These are phyloP conservation scores for Neurospora tetraspora DNA, from an alignment of 495 filamentous ascomycete species.

Conservation along the genomic window DNA sequence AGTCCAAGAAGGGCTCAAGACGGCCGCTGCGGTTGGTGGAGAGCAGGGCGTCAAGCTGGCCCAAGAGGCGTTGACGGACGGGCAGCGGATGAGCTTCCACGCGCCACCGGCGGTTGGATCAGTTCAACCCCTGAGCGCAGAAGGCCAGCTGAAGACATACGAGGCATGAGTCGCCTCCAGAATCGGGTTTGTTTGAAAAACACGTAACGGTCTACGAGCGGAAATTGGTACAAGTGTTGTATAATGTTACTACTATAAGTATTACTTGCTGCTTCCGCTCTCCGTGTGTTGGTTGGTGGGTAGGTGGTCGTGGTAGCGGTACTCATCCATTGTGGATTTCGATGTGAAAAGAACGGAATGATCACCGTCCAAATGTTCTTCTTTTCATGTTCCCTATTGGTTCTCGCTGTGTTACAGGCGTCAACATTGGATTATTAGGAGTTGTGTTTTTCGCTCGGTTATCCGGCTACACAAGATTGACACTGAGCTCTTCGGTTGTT, in stretches of 20 bases:
- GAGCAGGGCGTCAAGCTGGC: constrained; percentile 49
- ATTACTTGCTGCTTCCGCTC: not conserved
- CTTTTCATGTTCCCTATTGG: not conserved
- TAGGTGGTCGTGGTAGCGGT: not conserved
- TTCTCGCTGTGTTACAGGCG: not conserved
- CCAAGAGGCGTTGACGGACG: constrained; percentile 34
- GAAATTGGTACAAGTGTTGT: not conserved
- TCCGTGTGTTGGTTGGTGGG: not conserved
- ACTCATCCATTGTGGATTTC: not conserved
- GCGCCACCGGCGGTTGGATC: constrained; percentile 33
- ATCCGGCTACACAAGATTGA: not conserved
- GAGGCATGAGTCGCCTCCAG: constrained; percentile 26
- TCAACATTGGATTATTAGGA: not conserved
- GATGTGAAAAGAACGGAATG: not conserved
- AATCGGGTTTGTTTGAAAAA: not conserved
- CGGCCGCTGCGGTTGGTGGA: constrained; percentile 48
- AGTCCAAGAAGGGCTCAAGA: constrained; percentile 65
- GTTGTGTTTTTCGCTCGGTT: not conserved
- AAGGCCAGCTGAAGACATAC: constrained; percentile 45
- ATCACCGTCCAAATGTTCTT: not conserved
- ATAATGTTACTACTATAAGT: not conserved
- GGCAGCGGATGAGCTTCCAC: constrained; percentile 54
- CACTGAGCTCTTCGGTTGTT: not conserved
- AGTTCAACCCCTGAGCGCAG: constrained; percentile 57
- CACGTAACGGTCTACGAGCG: not conserved